Conservation (phyloP, 768 basidiomycete species). For the Mrakia hoshinonis region DNA sequence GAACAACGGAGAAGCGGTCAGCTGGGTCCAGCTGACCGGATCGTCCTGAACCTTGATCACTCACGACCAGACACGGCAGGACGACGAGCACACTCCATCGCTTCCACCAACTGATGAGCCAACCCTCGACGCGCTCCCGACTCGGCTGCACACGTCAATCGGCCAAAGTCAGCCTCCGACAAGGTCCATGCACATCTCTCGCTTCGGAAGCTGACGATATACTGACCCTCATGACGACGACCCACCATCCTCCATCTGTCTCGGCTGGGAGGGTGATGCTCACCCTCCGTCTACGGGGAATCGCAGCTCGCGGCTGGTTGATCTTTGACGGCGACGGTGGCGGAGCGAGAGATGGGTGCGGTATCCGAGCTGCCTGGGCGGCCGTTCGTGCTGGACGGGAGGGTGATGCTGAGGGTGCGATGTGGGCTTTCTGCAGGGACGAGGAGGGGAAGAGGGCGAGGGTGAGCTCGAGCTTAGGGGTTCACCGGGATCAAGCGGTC, state of each 20-base stretch:
- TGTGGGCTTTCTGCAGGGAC: constrained; percentile 22
- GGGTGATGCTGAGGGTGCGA: constrained; percentile 7
- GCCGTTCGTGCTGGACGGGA: background rate
- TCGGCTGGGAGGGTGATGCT: background rate
- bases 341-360: background rate
- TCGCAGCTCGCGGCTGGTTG: background rate
- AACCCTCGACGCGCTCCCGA: constrained; percentile 38
- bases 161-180: background rate
- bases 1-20: background rate
- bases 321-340: background rate
- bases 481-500: no score
- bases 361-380: background rate
- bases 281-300: background rate
- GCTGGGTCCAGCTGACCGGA: background rate
- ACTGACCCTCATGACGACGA: constrained; percentile 10
- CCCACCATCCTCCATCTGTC: constrained; percentile 18
- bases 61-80: constrained; percentile 41
- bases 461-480: constrained; percentile 2
- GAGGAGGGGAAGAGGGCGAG: background rate
- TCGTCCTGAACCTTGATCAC: constrained; percentile 20
- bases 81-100: constrained; percentile 42
- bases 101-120: constrained; percentile 43
- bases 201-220: no score
- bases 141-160: constrained; percentile 35
- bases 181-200: background rate